These are phyloP conservation scores for Canavalia ensiformis DNA, from an alignment of 306 rosid species.

Conservation along the genomic window DNA sequence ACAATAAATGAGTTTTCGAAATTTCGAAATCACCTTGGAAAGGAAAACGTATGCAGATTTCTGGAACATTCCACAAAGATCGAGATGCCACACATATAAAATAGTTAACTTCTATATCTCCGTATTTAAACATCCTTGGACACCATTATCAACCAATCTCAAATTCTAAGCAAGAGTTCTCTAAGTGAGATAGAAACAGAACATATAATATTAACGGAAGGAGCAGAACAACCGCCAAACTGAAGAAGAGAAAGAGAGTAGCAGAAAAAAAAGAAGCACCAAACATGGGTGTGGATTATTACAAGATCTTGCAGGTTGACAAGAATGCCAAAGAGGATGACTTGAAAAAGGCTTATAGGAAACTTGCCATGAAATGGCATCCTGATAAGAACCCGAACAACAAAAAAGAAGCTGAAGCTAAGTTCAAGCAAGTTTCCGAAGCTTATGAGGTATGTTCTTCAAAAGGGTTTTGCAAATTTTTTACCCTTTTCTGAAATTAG, in stretches of 20 bases:
- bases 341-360: constrained; percentile 75
- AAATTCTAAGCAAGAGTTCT: not conserved
- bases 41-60: not conserved
- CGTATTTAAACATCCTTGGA: not conserved
- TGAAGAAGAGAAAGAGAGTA: constrained; percentile 54
- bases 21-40: not conserved
- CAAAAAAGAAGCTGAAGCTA: constrained; percentile 77
- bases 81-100: not conserved
- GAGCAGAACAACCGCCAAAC: constrained; percentile 22
- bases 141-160: not conserved
- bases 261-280: not conserved
- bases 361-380: constrained; percentile 85
- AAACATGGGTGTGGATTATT: constrained; percentile 73
- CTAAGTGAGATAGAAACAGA: not conserved
- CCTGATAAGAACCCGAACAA: constrained; percentile 78
- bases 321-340: constrained; percentile 73
- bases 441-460: constrained; percentile 64
- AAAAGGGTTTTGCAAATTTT: not conserved
- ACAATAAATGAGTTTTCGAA: not conserved
- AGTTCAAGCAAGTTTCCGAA: constrained; percentile 75
- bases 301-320: constrained; percentile 74
- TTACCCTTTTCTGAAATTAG: not conserved
- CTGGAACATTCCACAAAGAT: constrained; percentile 57
- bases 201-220: not conserved
- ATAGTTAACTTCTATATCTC: not conserved